Evolutionary conservation across 805 yeast species (phyloP), one percentile per base, ranked within the genome.

Genomic region (Citeromyces matritensis): DNA sequence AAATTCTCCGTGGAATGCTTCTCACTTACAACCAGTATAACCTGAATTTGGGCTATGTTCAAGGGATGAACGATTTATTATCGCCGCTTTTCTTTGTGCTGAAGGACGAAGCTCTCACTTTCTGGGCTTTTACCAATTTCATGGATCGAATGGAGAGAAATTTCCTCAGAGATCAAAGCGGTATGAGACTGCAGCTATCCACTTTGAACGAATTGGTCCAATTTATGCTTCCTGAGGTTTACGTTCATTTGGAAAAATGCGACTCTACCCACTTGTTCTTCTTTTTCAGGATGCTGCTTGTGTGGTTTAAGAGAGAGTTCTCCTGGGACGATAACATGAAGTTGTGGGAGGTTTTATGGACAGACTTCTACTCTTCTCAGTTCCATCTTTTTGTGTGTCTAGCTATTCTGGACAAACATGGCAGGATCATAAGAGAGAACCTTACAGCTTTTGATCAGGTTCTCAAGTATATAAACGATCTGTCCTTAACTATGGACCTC

Each of bases 111-210:
- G 58, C 76, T 0, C 44, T 84, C 15, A 63, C 95, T 5, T 91
- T 91, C 50, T 84, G 95, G 93, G 76, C 85, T 6, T 88, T 91
- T 57, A 64, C 70, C 3, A 70, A 73, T 26, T 82, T 83, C 41
- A 88, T 91, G 97, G 84, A 82, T 31, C 60, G 91, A 34, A 85
- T 88, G 96, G 96, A 88, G 51, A 65, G 96, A 32, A 91, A 91
- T 51, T 91, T 86, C 49, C 58, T 88, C 19, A 69, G 93, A 30
- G 95, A 84, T 51, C 94, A 91, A 49, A 69, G 83, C 26, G 98
- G 98, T 0, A 91, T 91, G 79, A 78, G 83, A 45, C 68, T 69
- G 31, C 97, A 88, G 55, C 76, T 91, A 80, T 57, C 70, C 10
- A 72, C 88, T 0, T 58, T 91, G 40, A 84, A 82, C 40, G 88